Evolutionary conservation across 2,329 filamentous ascomycete species (phyloP).

Genomic region (Hymenoscyphus fructigenus): DNA sequence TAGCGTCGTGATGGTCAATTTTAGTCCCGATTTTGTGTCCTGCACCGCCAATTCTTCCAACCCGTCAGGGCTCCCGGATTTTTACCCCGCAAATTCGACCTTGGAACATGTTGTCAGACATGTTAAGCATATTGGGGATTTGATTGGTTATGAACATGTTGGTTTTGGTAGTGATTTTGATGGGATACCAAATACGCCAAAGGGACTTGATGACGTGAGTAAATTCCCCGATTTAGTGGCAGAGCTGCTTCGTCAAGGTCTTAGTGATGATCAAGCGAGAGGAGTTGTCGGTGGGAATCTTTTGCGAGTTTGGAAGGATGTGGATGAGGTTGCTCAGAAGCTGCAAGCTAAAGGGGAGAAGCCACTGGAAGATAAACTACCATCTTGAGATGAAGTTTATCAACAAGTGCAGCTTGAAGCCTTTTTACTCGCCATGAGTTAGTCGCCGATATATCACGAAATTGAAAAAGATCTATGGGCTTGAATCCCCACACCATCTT

Average conservation of each 20-base stretch:
- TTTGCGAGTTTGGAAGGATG: slow-evolving; percentile 78
- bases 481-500: too few relatives aligned
- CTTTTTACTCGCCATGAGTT: not conserved
- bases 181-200: slow-evolving; percentile 65
- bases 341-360: slow-evolving; percentile 58
- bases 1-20: slow-evolving; percentile 89
- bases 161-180: slow-evolving; percentile 91
- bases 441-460: not conserved
- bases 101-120: slow-evolving; percentile 77
- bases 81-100: slow-evolving; percentile 67
- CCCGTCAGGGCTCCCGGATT: slow-evolving; percentile 64
- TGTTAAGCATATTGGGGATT: slow-evolving; percentile 75
- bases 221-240: slow-evolving; percentile 78
- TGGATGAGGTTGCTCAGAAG: slow-evolving; percentile 67
- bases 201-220: slow-evolving; percentile 79
- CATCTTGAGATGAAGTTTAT: slow-evolving; percentile 10
- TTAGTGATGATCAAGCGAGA: slow-evolving; percentile 70
- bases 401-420: too few relatives aligned
- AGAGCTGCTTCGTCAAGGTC: slow-evolving; percentile 69
- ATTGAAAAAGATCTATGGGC: not conserved
- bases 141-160: slow-evolving; percentile 85
- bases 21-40: slow-evolving; percentile 77
- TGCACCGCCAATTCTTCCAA: slow-evolving; percentile 57
- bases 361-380: slow-evolving; percentile 51
- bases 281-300: slow-evolving; percentile 81